Evolutionary conservation across 306 rosid genomes (phyloP).

Genomic region (Fagus sylvatica): DNA sequence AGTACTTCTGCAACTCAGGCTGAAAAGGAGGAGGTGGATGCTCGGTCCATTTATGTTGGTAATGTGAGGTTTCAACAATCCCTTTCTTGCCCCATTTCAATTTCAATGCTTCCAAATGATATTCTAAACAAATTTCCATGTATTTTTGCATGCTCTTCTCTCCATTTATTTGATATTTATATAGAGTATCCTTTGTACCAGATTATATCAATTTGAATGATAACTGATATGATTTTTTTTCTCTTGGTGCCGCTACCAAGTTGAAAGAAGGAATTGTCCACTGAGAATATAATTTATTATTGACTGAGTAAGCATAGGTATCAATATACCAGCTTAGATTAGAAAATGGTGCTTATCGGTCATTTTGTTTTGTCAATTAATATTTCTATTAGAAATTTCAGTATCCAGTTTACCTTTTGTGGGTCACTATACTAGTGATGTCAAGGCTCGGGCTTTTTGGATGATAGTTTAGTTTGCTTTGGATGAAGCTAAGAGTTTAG

Average conservation of each 20-base stretch:
- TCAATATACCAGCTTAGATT: not conserved
- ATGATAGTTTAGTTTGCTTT: not conserved
- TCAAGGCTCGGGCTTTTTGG: not conserved
- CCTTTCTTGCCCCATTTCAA: not conserved
- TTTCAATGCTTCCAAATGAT: not conserved
- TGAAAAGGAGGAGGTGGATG: conserved; percentile 98
- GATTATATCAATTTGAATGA: not conserved
- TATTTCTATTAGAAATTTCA: not conserved
- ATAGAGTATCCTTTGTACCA: not conserved
- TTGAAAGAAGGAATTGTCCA: not conserved
- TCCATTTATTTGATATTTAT: conserved; percentile 10
- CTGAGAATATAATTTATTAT: not conserved
- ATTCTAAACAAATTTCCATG: not conserved
- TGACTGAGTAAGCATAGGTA: not conserved
- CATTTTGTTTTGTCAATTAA: not conserved
- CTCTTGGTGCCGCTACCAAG: not conserved
- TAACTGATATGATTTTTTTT: not conserved
- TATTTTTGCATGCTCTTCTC: not conserved
- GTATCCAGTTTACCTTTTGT: not conserved
- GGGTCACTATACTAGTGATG: not conserved
- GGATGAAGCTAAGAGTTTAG: not conserved
- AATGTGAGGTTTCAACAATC: conserved; percentile 70
- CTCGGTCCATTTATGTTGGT: conserved; percentile 96
- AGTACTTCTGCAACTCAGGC: conserved; percentile 80
- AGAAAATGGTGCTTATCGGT: not conserved